Evolutionary conservation across 805 yeast genomes (phyloP).

Genomic region (Saccharomycodes ludwigii): DNA sequence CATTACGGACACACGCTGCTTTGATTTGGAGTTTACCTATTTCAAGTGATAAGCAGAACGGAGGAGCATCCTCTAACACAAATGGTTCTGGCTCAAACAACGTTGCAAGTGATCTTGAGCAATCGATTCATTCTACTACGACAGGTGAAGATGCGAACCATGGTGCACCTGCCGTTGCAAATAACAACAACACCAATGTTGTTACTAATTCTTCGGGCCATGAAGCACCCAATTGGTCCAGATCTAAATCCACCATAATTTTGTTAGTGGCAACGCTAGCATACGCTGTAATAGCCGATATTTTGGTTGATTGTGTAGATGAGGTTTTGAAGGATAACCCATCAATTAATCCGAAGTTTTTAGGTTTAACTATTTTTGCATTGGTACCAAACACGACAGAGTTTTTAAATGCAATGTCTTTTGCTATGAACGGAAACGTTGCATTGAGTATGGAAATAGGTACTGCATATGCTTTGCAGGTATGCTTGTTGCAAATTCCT

Average conservation of each 20-base stretch:
- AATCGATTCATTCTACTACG: slow-evolving; percentile 3
- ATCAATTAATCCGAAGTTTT: slow-evolving; percentile 69
- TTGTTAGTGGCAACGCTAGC: slow-evolving; percentile 72
- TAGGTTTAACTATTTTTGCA: slow-evolving; percentile 91
- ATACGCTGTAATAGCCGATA: slow-evolving; percentile 91
- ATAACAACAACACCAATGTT: slow-evolving; percentile 12
- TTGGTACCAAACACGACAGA: slow-evolving; percentile 95
- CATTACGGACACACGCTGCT: slow-evolving; percentile 92
- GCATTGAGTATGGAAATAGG: slow-evolving; percentile 97
- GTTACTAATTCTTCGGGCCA: slow-evolving; percentile 53
- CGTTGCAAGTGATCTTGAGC: slow-evolving; percentile 8
- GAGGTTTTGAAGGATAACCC: slow-evolving; percentile 66
- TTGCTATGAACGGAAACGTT: slow-evolving; percentile 91
- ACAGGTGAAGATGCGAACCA: slow-evolving; percentile 8
- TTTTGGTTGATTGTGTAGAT: slow-evolving; percentile 85
- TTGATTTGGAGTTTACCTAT: slow-evolving; percentile 80
- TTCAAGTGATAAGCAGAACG: slow-evolving; percentile 5
- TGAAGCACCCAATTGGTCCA: slow-evolving; percentile 96
- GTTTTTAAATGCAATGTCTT: slow-evolving; percentile 90
- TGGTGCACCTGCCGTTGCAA: slow-evolving; percentile 6
- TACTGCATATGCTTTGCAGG: slow-evolving; percentile 93
- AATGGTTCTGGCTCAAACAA: too few species aligned
- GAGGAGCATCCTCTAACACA: slow-evolving; percentile 14
- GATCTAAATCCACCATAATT: slow-evolving; percentile 70
- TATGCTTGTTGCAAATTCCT: slow-evolving; percentile 87